Conservation (phyloP, 1,284 basidiomycete species). For the Dichomitus squalens region DNA sequence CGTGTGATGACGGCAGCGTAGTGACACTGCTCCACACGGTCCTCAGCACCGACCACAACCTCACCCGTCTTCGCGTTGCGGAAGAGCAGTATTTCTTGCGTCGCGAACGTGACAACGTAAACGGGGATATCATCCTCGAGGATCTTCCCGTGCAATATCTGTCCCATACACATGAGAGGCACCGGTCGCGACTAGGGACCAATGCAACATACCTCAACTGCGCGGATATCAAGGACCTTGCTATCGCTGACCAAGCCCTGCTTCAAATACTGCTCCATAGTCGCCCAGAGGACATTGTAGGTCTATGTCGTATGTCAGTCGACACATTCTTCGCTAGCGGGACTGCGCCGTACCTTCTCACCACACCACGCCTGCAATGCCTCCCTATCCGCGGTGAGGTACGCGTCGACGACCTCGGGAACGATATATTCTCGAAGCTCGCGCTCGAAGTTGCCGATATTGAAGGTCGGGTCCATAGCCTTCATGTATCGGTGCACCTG, state of each 20-base stretch:
- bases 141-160: constrained; percentile 82
- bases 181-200: background rate
- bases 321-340: background rate
- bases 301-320: constrained; percentile 53
- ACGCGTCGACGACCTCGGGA: constrained; percentile 97
- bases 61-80: constrained; percentile 87
- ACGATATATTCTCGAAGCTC: constrained; percentile 97
- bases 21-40: constrained; percentile 89
- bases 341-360: constrained; percentile 78
- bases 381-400: constrained; percentile 87
- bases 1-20: constrained; percentile 94
- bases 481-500: constrained; percentile 90
- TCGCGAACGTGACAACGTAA: constrained; percentile 92
- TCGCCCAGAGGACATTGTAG: constrained; percentile 96
- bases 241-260: constrained; percentile 91
- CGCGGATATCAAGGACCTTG: constrained; percentile 91
- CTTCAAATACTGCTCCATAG: constrained; percentile 91
- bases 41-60: constrained; percentile 84
- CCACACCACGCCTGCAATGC: constrained; percentile 91
- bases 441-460: constrained; percentile 83
- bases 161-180: constrained; percentile 1
- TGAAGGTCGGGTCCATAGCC: constrained; percentile 85
- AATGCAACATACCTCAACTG: constrained; percentile 80
- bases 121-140: constrained; percentile 91
- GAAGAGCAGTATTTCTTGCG: constrained; percentile 94